phyloP scores from a whole-genome alignment of 2,329 filamentous ascomycete species.

The Colletotrichum euphorbiae region DNA sequence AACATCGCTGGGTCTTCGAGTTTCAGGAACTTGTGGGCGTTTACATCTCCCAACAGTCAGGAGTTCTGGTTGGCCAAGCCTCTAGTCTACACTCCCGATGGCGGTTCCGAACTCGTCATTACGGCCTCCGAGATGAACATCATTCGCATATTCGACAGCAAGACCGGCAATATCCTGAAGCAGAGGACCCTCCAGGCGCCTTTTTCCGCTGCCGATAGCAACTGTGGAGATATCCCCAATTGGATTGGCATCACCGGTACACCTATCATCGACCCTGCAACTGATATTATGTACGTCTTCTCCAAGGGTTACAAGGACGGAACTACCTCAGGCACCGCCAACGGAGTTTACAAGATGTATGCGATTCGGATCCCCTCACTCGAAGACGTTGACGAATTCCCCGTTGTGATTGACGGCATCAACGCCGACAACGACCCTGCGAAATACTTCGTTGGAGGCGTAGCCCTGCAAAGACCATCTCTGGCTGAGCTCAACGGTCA shows the following conservation, averaged over 20 bases:
- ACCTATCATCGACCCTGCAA: conserved; percentile 50
- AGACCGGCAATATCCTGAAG: conserved; percentile 53
- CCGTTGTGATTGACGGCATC: conserved; percentile 57
- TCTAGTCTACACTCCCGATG: conserved; percentile 55
- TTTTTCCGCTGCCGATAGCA: conserved; percentile 52
- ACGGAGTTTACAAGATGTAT: conserved; percentile 54
- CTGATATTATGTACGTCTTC: conserved; percentile 51
- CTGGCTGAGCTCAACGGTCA: conserved; percentile 49
- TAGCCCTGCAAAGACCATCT: conserved; percentile 57
- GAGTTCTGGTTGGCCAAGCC: conserved; percentile 51
- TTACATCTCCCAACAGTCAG: conserved; percentile 44
- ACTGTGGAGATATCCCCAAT: conserved; percentile 55
- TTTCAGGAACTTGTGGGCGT: conserved; percentile 47
- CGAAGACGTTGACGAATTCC: conserved; percentile 53
- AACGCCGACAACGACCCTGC: conserved; percentile 57
- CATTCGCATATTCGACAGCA: conserved; percentile 54
- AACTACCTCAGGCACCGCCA: conserved; percentile 44
- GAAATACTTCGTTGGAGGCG: conserved; percentile 59
- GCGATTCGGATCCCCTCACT: conserved; percentile 54
- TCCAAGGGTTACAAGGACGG: conserved; percentile 50
- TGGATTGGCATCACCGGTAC: conserved; percentile 53
- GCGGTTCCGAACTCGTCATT: conserved; percentile 51
- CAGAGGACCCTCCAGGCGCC: conserved; percentile 53
- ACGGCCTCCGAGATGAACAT: conserved; percentile 53
- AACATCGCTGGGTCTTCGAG: conserved; percentile 49